A percentile compares a stretch with the other conserved stretches of the same genome.
These are phyloP conservation scores for Cymbomonas tetramitiformis DNA, from an alignment of 139 green algal species.

Conservation along the genomic window DNA sequence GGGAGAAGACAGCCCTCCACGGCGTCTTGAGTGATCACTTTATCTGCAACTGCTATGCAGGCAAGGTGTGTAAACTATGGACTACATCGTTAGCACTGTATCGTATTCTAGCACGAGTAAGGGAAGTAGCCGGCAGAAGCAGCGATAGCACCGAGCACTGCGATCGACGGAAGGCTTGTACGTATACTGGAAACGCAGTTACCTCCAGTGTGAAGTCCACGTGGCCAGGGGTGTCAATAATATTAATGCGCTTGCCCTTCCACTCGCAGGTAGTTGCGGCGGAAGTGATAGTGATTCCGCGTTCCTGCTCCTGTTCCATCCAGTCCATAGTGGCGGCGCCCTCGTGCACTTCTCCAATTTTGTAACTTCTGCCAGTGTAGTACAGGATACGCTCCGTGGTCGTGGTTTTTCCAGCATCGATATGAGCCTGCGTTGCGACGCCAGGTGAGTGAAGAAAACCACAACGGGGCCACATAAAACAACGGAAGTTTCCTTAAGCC, in stretches of 20 bases:
- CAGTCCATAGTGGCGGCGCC: constrained; percentile 96
- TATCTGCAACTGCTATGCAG: too few relatives aligned
- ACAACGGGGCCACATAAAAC: neutral
- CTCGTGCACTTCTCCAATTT: constrained; percentile 99
- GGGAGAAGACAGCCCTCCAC: too few relatives aligned
- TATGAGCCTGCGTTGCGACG: too few relatives aligned
- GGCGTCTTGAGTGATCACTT: too few relatives aligned
- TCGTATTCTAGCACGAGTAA: too few relatives aligned
- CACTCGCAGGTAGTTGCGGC: constrained; percentile 92
- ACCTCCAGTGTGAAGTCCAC: constrained; percentile 32
- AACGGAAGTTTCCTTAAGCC: neutral
- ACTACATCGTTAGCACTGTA: too few relatives aligned
- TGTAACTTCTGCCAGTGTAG: constrained; percentile 96
- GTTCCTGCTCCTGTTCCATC: constrained; percentile 86
- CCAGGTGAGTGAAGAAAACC: neutral
- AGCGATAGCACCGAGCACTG: too few relatives aligned
- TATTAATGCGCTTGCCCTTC: constrained; percentile 93
- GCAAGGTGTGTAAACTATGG: too few relatives aligned
- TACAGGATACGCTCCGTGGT: constrained; percentile 93
- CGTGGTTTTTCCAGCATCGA: constrained; percentile 72
- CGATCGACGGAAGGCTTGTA: too few relatives aligned
- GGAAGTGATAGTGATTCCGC: constrained; percentile 97
- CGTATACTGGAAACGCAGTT: too few relatives aligned
- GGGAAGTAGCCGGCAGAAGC: too few relatives aligned
- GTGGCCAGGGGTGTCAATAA: constrained; percentile 98